These are phyloP conservation scores for Coniochaeta ligniaria DNA, from an alignment of 2,329 filamentous ascomycete species.

Conservation along the genomic window DNA sequence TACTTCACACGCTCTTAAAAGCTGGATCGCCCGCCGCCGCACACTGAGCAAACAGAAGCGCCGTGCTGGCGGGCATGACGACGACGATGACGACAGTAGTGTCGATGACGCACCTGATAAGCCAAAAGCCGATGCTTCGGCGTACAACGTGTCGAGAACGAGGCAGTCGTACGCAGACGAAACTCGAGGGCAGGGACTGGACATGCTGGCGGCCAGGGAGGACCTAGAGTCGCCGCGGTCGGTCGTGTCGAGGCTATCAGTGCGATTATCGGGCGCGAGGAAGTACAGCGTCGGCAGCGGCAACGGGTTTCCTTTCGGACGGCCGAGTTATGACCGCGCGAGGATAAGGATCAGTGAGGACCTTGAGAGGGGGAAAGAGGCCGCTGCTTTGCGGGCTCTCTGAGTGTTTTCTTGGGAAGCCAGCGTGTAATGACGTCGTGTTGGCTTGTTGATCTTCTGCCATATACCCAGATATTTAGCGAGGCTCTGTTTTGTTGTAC, in stretches of 20 bases:
- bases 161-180: not conserved
- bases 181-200: not conserved
- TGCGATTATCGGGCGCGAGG: conserved; percentile 5
- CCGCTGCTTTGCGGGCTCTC: not conserved
- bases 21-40: not conserved
- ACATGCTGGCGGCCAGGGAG: conserved; percentile 2
- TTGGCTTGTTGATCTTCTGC: not conserved
- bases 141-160: not conserved
- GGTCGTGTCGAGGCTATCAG: conserved; percentile 3
- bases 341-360: conserved; percentile 9
- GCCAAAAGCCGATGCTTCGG: not conserved
- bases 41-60: not conserved
- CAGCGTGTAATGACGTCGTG: not conserved
- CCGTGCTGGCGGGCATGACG: not conserved
- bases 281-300: conserved; percentile 9
- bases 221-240: conserved; percentile 5
- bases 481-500: not conserved
- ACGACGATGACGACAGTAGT: not conserved
- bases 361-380: conserved; percentile 9
- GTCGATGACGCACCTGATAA: conserved; percentile 1
- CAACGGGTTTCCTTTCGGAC: conserved; percentile 3
- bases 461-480: not conserved
- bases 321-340: conserved; percentile 8
- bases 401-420: not conserved
- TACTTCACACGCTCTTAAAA: not conserved